Percentiles rank a stretch among this genome's conserved stretches.
These are phyloP conservation scores for Saccharum spontaneum DNA, from an alignment of 176 grass and related monocot species.

Conservation along the genomic window DNA sequence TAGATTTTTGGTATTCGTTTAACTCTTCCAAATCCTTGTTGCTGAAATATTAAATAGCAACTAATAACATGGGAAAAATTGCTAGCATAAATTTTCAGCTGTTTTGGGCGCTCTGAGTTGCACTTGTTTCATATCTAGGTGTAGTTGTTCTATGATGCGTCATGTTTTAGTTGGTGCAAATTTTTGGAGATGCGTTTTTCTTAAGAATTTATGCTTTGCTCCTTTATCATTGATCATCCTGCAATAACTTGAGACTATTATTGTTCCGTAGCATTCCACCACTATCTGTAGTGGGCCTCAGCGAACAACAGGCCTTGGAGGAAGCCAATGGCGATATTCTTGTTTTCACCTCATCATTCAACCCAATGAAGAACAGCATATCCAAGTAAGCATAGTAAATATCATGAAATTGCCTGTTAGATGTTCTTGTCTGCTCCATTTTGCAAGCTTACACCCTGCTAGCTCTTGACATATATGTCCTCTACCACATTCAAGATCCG, in stretches of 20 bases:
- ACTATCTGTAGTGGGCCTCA: slow-evolving; percentile 82
- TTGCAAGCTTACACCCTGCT: background rate
- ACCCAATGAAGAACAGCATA: slow-evolving; percentile 96
- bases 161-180: background rate
- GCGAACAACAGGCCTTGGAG: slow-evolving; percentile 75
- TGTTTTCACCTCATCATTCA: slow-evolving; percentile 84
- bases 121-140: background rate
- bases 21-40: background rate
- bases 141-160: background rate
- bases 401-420: background rate
- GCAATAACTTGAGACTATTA: slow-evolving; percentile 16
- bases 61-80: background rate
- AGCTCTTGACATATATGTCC: background rate
- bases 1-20: background rate
- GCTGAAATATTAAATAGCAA: background rate
- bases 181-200: background rate
- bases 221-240: background rate
- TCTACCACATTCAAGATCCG: background rate
- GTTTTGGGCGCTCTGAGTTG: background rate
- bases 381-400: slow-evolving; percentile 61
- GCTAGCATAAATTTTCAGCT: background rate
- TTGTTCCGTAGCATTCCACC: slow-evolving; percentile 73
- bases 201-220: background rate
- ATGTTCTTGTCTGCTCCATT: background rate
- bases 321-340: slow-evolving; percentile 74